Evolutionary conservation across 2,329 filamentous ascomycete genomes (phyloP), one percentile per base, ranked within the genome.

Genomic region (Pseudogymnoascus sp.): DNA sequence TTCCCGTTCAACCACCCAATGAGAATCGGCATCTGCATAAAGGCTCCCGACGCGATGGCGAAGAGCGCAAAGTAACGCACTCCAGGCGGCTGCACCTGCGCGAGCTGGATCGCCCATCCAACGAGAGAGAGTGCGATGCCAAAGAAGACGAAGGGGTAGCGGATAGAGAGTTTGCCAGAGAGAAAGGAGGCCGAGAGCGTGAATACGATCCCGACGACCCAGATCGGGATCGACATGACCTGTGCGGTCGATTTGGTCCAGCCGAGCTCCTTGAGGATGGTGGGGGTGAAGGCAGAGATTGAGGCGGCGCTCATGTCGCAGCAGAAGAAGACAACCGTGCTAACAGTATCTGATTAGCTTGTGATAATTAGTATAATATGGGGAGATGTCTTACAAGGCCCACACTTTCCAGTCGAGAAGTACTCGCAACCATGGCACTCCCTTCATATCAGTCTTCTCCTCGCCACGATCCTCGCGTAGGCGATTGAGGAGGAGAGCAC

Each of bases 1-100:
- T 80, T 79, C 44, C 75, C 75, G 31, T 74, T 76, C 15, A 75
- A 65, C 70, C 72, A 75, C 4, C 74, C 74, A 10, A 76, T 74
- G 36, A 71, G 67, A 42, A 74, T 71, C 1, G 74, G 73, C 50
- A 67, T 66, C 19, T 71, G 68, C 59, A 73, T 74, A 21, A 73
- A 75, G 35, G 75, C 76, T 3, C 74, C 65, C 2, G 71, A 69
- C 28, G 50, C 50, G 9, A 74, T 70, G 21, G 77, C 66, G 66
- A 77, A 77, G 13, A 75, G 65, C 21, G 74, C 76, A 28, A 66
- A 70, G 64, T 76, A 78, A 66, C 73, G 75, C 19, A 70, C 68
- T 57, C 13, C 66, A 47, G 26, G 62, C 31, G 17, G 31, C 21
- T 40, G 63, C 40, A 17, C 65, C 68, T 21, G 50, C 17, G 50